Evolutionary conservation across 2,329 filamentous ascomycete species (phyloP), one percentile per base, ranked within the genome.

Genomic region (Penicillium sp.): DNA sequence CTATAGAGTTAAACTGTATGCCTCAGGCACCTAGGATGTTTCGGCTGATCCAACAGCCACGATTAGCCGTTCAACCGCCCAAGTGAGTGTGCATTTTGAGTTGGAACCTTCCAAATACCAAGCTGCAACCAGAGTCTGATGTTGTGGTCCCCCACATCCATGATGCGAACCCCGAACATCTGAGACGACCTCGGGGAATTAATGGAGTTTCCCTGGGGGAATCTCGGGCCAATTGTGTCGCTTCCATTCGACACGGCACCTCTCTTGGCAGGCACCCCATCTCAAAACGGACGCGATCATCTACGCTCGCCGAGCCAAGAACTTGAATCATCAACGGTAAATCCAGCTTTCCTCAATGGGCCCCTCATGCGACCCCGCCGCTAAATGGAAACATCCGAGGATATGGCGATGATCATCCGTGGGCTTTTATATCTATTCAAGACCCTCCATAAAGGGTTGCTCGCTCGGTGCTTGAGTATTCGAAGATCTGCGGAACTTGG

Each of bases 341-440:
- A 2, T 12, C 8, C 8, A 8, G 16, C 33, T 2, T 6, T 21
- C 10, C 33, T 16, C 18, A 29, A 44, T 36, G 28, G 12, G 23
- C 18, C 21, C 41, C 39, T 26, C 24, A 23, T 43, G 28, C 24
- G 33, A 47, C 45, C 47, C 44, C 38, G n/a, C 44, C 49, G n/a
- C 16, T 18, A n/a, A 33, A 18, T 23, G 4, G 12, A 44, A 47
- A 26, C 6, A 23, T 28, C 53, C 56, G 50, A 58, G 28, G 47
- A 53, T 67, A 53, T 66, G 50, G 54, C 44, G 53, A 60, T 21
- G 21, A 52, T 48, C 51, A 41, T 36, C 51, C 53, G 46, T 23
- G 16, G 12, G 18, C 6, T 39, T 39, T 9, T 10, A 39, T 39
- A 39, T 39, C 4, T 12, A 39, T 13, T 23, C 2, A 12, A 39